Evolutionary conservation across 2,329 filamentous ascomycete species (phyloP), one percentile per base, ranked within the genome.

Genomic region (Akanthomyces dipterigenus): DNA sequence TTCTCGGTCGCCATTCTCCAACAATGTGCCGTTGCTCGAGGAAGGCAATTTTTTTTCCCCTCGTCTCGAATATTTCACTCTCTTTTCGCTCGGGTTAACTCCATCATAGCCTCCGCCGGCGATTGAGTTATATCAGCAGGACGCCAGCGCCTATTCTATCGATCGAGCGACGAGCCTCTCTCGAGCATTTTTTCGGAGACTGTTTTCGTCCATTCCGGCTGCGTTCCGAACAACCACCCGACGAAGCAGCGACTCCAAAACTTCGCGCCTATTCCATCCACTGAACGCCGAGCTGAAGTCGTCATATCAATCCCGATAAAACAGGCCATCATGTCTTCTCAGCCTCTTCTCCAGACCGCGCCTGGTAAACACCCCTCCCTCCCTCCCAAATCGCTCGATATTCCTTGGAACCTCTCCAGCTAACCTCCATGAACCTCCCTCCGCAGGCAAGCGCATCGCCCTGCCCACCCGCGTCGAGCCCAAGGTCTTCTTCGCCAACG

Each of bases 401-500:
- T 34, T 34, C 8, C 7, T 9, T 9, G 8, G 14, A 40, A 11
- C 18, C 28, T 34, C 24, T n/a, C 45, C 8, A 34, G 34, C 45
- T 51, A 56, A 43, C 31, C 16, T 53, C 3, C 34, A 16, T 68
- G 63, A 70, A 64, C 38, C 36, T 34, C 48, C 22, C 18, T 18
- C n/a, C n/a, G n/a, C 70, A 96, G 93, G 93, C 84, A 99, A 99
- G 81, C 91, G 93, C 73, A 98, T 99, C 74, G 93, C 95, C 70
- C 91, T 99, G 66, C 95, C 95, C 62, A 97, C 93, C 63, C 92
- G 95, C 68, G 93, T 99, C 77, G 95, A 99, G 78, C 95, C 95
- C 70, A 99, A 99, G 79, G 95, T 99, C 81, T 99, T 98, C 86
- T 99, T 99, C 82, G 95, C 95, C 78, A 99, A 99, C 82, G 95